phyloP scores from a whole-genome alignment of 345 rosid genomes.

The Melaleuca alternifolia region DNA sequence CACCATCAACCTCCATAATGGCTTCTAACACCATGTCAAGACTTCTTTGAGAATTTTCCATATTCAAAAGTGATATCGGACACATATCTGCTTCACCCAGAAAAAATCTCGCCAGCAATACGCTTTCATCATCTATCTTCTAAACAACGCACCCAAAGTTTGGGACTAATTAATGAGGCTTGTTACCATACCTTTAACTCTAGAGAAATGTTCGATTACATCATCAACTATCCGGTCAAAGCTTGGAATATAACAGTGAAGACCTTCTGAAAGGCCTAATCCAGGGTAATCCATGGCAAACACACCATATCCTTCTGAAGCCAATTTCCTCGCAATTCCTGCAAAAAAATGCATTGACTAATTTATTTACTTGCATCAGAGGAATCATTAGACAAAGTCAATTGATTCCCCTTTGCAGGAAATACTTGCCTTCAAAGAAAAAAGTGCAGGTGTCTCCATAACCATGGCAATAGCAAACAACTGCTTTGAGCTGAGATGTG shows the following conservation, averaged over 20 bases:
- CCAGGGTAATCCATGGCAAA: conserved; percentile 97
- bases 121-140: background rate
- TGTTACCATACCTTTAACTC: conserved; percentile 50
- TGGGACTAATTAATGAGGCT: background rate
- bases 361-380: background rate
- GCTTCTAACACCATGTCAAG: background rate
- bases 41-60: background rate
- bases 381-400: conserved; percentile 3
- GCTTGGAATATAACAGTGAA: conserved; percentile 74
- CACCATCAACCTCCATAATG: background rate
- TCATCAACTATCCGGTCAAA: conserved; percentile 72
- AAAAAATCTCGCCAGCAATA: background rate
- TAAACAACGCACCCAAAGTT: background rate
- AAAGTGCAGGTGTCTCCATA: conserved; percentile 98
- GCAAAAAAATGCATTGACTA: conserved; percentile 4
- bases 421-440: conserved; percentile 73
- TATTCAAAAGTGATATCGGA: background rate
- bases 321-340: conserved; percentile 92
- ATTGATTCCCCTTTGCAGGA: background rate
- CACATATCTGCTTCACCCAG: background rate
- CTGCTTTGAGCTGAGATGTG: conserved; percentile 47
- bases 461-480: conserved; percentile 87
- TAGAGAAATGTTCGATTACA: conserved; percentile 75
- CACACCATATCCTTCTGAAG: conserved; percentile 69
- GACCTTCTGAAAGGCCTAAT: conserved; percentile 90